Conservation (phyloP, 2,329 filamentous ascomycete genomes). For the Fusarium austroafricanum region DNA sequence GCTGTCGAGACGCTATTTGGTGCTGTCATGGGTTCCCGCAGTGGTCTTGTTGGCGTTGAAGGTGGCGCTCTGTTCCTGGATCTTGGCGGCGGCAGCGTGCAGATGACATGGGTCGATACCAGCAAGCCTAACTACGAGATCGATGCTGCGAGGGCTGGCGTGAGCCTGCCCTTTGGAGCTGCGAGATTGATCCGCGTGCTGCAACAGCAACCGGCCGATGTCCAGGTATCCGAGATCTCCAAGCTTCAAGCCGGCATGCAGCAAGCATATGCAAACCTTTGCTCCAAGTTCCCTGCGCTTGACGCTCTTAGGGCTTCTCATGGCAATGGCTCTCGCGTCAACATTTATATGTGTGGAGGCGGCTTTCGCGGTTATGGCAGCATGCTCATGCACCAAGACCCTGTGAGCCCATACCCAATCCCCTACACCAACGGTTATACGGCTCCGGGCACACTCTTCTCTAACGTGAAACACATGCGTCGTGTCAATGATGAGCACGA, state of each 20-base stretch:
- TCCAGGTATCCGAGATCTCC: conserved; percentile 59
- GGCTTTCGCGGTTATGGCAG: conserved; percentile 93
- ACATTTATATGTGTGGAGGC: conserved; percentile 88
- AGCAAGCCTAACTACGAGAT: conserved; percentile 59
- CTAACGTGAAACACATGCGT: conserved; percentile 63
- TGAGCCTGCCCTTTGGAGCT: conserved; percentile 71
- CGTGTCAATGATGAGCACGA: conserved; percentile 61
- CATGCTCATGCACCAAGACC: conserved; percentile 83
- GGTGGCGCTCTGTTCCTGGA: conserved; percentile 83
- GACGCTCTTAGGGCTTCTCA: conserved; percentile 52
- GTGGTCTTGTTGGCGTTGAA: conserved; percentile 72
- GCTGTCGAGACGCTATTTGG: conserved; percentile 86
- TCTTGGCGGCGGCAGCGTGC: conserved; percentile 78
- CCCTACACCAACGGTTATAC: conserved; percentile 84
- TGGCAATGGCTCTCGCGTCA: conserved; percentile 60
- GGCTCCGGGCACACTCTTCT: conserved; percentile 71
- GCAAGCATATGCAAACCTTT: conserved; percentile 68
- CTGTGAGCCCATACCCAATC: conserved; percentile 82
- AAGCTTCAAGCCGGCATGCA: conserved; percentile 70
- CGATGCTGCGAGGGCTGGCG: conserved; percentile 64
- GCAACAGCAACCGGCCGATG: conserved; percentile 53
- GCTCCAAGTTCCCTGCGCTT: conserved; percentile 63
- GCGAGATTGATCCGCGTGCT: conserved; percentile 66
- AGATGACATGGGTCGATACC: conserved; percentile 73
- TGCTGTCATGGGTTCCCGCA: conserved; percentile 81